Evolutionary conservation across 305 asterid species (phyloP).

Genomic region (Ilex paraguariensis): DNA sequence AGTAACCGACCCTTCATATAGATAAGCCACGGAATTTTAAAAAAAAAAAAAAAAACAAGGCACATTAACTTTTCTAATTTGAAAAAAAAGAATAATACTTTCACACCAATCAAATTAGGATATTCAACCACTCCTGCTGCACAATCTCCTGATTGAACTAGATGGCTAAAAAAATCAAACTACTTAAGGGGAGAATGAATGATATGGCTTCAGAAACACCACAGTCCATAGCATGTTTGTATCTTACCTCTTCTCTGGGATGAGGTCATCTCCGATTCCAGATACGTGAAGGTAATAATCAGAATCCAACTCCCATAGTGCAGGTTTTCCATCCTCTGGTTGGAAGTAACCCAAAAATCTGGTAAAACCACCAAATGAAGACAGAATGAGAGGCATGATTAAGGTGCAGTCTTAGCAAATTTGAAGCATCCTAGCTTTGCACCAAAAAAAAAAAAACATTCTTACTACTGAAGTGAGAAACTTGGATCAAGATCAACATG

Average conservation of each 20-base stretch:
- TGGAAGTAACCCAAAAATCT: conserved; percentile 98
- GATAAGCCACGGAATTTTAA: too few relatives aligned
- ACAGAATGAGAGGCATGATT: not conserved
- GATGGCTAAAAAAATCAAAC: not conserved
- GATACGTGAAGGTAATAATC: conserved; percentile 98
- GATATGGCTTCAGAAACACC: too few relatives aligned
- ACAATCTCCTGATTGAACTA: too few relatives aligned
- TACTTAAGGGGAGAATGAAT: too few relatives aligned
- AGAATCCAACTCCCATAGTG: conserved; percentile 97
- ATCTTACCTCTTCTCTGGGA: conserved; percentile 35
- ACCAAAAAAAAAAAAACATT: not conserved
- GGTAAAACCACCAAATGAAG: conserved; percentile 30
- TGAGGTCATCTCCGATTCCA: conserved; percentile 80
- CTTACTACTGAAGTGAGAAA: conserved; percentile 5
- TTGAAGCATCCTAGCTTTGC: not conserved
- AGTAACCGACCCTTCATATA: too few relatives aligned
- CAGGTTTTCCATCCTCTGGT: conserved; percentile 97
- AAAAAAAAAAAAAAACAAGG: too few relatives aligned
- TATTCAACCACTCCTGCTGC: too few relatives aligned
- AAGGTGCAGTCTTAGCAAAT: not conserved
- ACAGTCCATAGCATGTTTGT: too few relatives aligned
- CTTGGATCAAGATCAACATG: not conserved
- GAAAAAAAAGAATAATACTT: too few relatives aligned
- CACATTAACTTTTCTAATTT: too few relatives aligned
- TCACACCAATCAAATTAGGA: too few relatives aligned